A percentile compares a stretch with the other conserved stretches of the same genome.
Evolutionary conservation across 441 rosid genomes (phyloP).

Genomic region (Brassica balearica): DNA sequence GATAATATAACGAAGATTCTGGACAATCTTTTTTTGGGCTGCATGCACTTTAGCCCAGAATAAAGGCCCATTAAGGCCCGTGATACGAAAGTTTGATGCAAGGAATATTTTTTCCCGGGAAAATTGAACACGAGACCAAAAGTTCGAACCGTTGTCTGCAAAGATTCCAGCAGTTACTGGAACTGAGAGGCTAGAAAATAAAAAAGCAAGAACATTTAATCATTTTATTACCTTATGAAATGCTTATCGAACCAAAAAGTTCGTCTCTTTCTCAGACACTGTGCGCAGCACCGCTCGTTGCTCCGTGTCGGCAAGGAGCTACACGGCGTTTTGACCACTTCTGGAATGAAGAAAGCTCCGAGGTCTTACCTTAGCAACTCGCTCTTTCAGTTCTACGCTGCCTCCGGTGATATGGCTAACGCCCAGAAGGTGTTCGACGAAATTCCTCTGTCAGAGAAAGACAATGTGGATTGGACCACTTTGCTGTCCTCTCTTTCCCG

Average conservation of each 20-base stretch:
- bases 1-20: constrained; percentile 15
- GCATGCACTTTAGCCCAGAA: background rate
- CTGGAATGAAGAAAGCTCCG: constrained; percentile 49
- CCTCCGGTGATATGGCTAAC: constrained; percentile 45
- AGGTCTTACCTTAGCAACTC: constrained; percentile 63
- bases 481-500: constrained; percentile 60
- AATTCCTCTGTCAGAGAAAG: constrained; percentile 69
- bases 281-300: constrained; percentile 53
- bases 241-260: constrained; percentile 45
- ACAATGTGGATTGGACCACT: constrained; percentile 76
- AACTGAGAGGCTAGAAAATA: too few species aligned
- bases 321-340: constrained; percentile 68
- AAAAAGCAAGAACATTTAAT: background rate
- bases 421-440: constrained; percentile 73
- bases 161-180: too few species aligned
- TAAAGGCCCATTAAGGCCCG: background rate
- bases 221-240: constrained; percentile 36
- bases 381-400: constrained; percentile 62
- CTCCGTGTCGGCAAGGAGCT: constrained; percentile 55
- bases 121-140: background rate
- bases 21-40: constrained; percentile 7
- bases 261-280: constrained; percentile 69
- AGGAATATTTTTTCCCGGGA: constrained; percentile 6
- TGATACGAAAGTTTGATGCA: background rate
- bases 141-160: too few species aligned